Conservation (phyloP, 495 filamentous ascomycete genomes). For the Staphylotrichum longicolle region DNA sequence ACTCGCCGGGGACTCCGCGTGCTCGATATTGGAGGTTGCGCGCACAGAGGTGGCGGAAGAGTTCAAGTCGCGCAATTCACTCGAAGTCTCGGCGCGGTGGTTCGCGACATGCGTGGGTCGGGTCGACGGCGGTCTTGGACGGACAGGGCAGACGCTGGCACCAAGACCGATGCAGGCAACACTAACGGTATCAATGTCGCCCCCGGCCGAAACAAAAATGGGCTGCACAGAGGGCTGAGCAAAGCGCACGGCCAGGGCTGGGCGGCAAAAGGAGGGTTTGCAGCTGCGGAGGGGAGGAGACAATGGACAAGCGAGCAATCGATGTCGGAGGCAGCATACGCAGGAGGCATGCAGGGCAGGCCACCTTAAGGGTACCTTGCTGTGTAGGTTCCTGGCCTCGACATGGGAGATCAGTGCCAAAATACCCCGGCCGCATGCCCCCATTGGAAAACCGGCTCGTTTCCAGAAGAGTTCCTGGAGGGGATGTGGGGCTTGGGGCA, state of each 20-base stretch:
- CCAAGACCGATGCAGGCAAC: neutral
- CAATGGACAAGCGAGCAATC: conserved; percentile 16
- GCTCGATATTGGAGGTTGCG: neutral
- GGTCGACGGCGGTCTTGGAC: neutral
- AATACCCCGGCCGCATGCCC: conserved; percentile 23
- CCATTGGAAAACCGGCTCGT: conserved; percentile 23
- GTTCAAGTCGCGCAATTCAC: conserved; percentile 9
- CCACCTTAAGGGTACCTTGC: neutral
- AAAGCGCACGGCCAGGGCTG: conserved; percentile 2
- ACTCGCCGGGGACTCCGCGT: neutral
- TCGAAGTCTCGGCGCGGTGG: conserved; percentile 12
- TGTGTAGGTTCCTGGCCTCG: conserved; percentile 22
- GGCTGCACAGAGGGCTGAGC: neutral
- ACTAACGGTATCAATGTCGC: neutral
- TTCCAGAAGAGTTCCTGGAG: conserved; percentile 30
- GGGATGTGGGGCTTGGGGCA: conserved; percentile 10
- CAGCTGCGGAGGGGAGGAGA: neutral
- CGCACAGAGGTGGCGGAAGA: neutral
- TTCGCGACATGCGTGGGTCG: conserved; percentile 13
- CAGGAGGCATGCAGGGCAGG: conserved; percentile 20
- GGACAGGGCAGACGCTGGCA: neutral
- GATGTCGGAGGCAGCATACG: conserved; percentile 18
- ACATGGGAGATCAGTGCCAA: conserved; percentile 5
- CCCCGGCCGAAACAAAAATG: neutral
- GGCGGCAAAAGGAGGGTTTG: neutral